A percentile compares a stretch with the other conserved stretches of the same genome.
Conservation (phyloP, 805 yeast genomes). For the Saturnispora kantuleensis region DNA sequence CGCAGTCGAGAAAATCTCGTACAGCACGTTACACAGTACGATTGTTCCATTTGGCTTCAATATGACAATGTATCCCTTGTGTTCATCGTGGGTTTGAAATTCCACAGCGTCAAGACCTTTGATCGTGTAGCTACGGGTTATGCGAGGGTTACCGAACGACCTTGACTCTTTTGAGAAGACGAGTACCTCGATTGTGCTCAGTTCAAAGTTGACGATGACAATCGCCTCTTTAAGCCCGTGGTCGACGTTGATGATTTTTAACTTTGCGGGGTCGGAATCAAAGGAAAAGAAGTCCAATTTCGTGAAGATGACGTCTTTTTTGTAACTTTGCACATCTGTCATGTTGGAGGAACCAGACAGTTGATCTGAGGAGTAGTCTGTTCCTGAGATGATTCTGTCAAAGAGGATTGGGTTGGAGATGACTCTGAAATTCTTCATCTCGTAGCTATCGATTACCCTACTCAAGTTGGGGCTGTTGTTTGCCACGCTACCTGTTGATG, state of each 20-base stretch:
- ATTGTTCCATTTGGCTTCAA: constrained; percentile 29
- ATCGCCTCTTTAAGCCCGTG: constrained; percentile 53
- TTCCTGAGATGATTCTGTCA: constrained; percentile 37
- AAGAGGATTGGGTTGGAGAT: constrained; percentile 33
- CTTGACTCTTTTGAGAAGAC: constrained; percentile 27
- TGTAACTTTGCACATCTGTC: constrained; percentile 28
- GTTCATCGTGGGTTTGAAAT: constrained; percentile 23
- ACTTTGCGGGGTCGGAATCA: constrained; percentile 21
- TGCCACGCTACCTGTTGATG: constrained; percentile 18
- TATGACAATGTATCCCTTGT: constrained; percentile 38
- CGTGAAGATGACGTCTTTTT: constrained; percentile 66
- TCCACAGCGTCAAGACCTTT: constrained; percentile 31
- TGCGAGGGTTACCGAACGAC: constrained; percentile 13
- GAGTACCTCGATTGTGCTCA: constrained; percentile 39
- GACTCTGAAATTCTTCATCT: constrained; percentile 26
- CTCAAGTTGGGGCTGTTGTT: constrained; percentile 31
- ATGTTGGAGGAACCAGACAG: neutral
- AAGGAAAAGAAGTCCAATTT: constrained; percentile 38
- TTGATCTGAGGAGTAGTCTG: constrained; percentile 23
- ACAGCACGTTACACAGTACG: constrained; percentile 45
- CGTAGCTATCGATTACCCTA: constrained; percentile 29
- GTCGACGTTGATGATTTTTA: constrained; percentile 31
- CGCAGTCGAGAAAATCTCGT: constrained; percentile 34
- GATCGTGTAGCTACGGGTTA: constrained; percentile 16
- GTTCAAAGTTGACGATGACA: constrained; percentile 38